A percentile compares a stretch with the other conserved stretches of the same genome.
Evolutionary conservation across 345 rosid species (phyloP).

Genomic region (Lumnitzera racemosa): DNA sequence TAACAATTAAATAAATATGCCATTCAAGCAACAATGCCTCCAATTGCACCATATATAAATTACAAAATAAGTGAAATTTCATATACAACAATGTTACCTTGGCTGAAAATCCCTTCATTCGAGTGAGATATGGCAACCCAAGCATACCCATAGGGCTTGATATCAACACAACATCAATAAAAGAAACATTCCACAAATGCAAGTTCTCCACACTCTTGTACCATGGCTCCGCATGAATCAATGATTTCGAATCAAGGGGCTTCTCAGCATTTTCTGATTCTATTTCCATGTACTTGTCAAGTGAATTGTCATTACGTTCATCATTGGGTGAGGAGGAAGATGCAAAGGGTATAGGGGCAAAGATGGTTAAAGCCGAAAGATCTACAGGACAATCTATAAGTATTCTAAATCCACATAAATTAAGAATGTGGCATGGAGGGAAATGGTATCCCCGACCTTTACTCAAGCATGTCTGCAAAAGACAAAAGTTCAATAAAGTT

Average conservation of each 20-base stretch:
- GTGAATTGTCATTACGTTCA: slow-evolving; percentile 16
- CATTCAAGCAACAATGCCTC: background rate
- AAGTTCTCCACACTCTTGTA: slow-evolving; percentile 61
- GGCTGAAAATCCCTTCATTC: slow-evolving; percentile 50
- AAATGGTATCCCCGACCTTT: slow-evolving; percentile 60
- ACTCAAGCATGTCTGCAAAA: slow-evolving; percentile 71
- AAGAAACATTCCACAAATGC: slow-evolving; percentile 77
- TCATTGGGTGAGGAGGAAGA: slow-evolving; percentile 2
- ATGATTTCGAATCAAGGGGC: slow-evolving; percentile 30
- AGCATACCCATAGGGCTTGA: slow-evolving; percentile 79
- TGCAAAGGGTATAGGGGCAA: slow-evolving; percentile 49
- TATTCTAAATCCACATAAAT: slow-evolving; percentile 55
- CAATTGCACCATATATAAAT: background rate
- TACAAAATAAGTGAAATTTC: background rate
- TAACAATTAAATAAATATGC: background rate
- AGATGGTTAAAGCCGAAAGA: slow-evolving; percentile 55
- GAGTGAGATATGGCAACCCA: slow-evolving; percentile 77
- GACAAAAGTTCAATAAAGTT: slow-evolving; percentile 3
- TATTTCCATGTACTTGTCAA: slow-evolving; percentile 12
- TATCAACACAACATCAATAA: slow-evolving; percentile 65
- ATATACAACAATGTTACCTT: slow-evolving; percentile 33
- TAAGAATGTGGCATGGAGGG: slow-evolving; percentile 61
- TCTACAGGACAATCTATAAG: slow-evolving; percentile 78
- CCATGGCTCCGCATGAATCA: slow-evolving; percentile 68
- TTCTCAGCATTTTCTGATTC: slow-evolving; percentile 20